A percentile compares a stretch with the other conserved stretches of the same genome.
phyloP scores from a whole-genome alignment of 2,329 filamentous ascomycete species.

The Xylaria sp. region DNA sequence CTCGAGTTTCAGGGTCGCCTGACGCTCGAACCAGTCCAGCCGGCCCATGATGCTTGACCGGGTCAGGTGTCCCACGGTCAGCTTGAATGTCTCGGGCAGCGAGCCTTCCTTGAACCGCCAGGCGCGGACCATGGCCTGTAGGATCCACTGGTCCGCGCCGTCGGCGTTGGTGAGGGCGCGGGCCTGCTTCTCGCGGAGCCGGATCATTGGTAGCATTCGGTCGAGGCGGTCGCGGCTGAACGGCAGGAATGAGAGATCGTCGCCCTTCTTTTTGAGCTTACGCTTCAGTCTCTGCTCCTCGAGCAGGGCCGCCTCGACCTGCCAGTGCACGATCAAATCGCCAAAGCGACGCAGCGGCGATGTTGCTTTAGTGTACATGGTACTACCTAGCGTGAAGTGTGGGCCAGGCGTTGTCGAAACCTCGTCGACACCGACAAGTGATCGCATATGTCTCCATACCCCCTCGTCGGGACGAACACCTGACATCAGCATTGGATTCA shows the following conservation, averaged over 20 bases:
- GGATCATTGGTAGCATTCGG: conserved; percentile 60
- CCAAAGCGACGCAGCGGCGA: conserved; percentile 72
- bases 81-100: conserved; percentile 60
- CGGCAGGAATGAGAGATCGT: conserved; percentile 54
- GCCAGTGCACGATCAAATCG: conserved; percentile 73
- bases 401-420: conserved; percentile 63
- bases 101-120: conserved; percentile 64
- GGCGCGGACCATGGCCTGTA: conserved; percentile 68
- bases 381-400: conserved; percentile 66
- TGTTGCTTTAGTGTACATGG: conserved; percentile 71
- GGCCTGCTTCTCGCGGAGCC: conserved; percentile 63
- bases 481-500: conserved; percentile 54
- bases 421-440: conserved; percentile 62
- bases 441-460: conserved; percentile 48
- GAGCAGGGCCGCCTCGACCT: conserved; percentile 68
- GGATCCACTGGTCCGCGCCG: conserved; percentile 63
- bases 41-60: conserved; percentile 52
- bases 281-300: conserved; percentile 54
- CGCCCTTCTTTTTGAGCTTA: conserved; percentile 44
- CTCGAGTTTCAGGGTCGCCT: conserved; percentile 54
- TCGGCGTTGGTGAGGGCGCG: conserved; percentile 55
- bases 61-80: conserved; percentile 57
- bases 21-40: conserved; percentile 63
- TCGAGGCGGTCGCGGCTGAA: conserved; percentile 57
- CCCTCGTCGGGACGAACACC: conserved; percentile 48